These are phyloP conservation scores for Debaryomyces maramus DNA, from an alignment of 805 yeast species.

Conservation along the genomic window DNA sequence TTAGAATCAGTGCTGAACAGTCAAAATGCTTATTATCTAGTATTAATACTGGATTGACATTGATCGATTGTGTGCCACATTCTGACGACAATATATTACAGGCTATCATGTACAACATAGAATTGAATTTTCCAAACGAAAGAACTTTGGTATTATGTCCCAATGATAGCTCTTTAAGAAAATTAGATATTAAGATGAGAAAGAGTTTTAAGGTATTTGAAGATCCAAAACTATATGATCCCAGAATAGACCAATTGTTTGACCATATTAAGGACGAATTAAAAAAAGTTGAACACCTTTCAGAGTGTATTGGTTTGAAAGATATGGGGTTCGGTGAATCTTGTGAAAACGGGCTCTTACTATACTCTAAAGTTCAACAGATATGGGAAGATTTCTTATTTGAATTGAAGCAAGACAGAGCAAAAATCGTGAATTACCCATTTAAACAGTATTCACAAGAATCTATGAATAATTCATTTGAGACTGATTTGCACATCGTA, in stretches of 20 bases:
- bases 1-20: background rate
- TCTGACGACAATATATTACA: constrained; percentile 9
- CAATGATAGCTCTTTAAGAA: constrained; percentile 2
- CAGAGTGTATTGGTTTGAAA: constrained; percentile 11
- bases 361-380: constrained; percentile 14
- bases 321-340: constrained; percentile 15
- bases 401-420: constrained; percentile 1
- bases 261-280: background rate
- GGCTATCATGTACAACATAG: constrained; percentile 3
- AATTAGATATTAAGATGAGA: background rate
- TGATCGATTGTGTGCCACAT: constrained; percentile 11
- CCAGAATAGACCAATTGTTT: background rate
- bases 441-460: constrained; percentile 3
- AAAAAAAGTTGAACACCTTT: constrained; percentile 6
- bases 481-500: constrained; percentile 4
- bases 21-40: constrained; percentile 7
- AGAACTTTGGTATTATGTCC: constrained; percentile 17
- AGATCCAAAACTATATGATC: background rate
- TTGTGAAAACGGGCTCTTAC: constrained; percentile 17
- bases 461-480: background rate
- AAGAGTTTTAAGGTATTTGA: background rate
- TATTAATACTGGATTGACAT: constrained; percentile 7
- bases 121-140: constrained; percentile 12
- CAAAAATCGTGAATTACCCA: constrained; percentile 6
- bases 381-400: constrained; percentile 15